phyloP scores from a whole-genome alignment of 331 rosid species.

The Arachis monticola region DNA sequence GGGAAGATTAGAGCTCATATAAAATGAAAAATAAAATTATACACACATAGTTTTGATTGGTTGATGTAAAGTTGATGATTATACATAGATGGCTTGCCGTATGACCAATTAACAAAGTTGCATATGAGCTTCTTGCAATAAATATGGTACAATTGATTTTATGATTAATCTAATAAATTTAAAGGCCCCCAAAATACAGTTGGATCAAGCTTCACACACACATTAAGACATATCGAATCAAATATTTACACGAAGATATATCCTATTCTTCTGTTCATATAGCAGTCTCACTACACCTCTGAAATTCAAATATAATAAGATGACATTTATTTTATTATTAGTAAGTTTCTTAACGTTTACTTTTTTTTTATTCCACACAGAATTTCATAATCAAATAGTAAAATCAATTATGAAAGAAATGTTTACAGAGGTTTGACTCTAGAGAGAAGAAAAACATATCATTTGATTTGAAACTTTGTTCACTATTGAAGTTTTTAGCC shows the following conservation, averaged over 20 bases:
- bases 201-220: conserved; percentile 43
- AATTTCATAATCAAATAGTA: no score
- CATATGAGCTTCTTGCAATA: conserved; percentile 48
- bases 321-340: no score
- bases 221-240: conserved; percentile 9
- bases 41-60: background rate
- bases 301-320: no score
- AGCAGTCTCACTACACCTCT: conserved; percentile 49
- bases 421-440: no score
- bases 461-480: no score
- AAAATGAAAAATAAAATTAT: background rate
- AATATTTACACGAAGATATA: conserved; percentile 21
- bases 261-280: conserved; percentile 30
- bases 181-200: conserved; percentile 23
- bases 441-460: no score
- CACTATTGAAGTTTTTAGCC: no score
- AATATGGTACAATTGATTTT: conserved; percentile 23
- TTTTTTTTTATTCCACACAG: no score
- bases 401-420: no score
- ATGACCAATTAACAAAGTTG: conserved; percentile 39
- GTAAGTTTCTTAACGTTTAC: no score
- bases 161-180: conserved; percentile 1
- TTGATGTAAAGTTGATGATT: conserved; percentile 19
- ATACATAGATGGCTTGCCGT: conserved; percentile 16
- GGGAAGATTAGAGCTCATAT: background rate